A percentile compares a stretch with the other conserved stretches of the same genome.
phyloP scores from a whole-genome alignment of 2,329 filamentous ascomycete genomes.

The Venturia asperata region DNA sequence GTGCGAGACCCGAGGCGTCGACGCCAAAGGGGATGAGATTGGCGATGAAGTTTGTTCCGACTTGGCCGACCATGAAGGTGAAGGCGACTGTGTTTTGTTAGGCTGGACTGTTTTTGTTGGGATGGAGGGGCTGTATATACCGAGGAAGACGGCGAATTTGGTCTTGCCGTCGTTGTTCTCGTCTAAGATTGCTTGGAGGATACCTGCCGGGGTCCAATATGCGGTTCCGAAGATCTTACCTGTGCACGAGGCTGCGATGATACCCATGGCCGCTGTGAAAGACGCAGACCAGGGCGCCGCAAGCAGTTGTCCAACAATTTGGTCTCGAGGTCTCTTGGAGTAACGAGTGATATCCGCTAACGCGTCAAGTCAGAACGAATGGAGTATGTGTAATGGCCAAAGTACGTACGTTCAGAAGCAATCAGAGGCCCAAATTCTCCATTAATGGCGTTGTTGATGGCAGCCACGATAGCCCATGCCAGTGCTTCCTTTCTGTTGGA shows the following conservation, averaged over 20 bases:
- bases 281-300: constrained; percentile 24
- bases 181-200: not conserved
- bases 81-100: constrained; percentile 18
- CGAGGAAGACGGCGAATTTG: constrained; percentile 26
- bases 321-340: constrained; percentile 22
- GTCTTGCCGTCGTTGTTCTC: constrained; percentile 25
- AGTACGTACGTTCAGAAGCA: not conserved
- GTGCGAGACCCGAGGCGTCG: constrained; percentile 39
- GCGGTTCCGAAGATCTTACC: constrained; percentile 22
- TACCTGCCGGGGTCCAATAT: constrained; percentile 24
- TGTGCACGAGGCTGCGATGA: constrained; percentile 24
- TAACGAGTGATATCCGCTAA: constrained; percentile 23
- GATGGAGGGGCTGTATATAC: constrained; percentile 24
- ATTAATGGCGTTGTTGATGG: not conserved
- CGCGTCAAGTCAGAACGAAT: not conserved
- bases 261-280: constrained; percentile 25
- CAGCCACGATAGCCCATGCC: constrained; percentile 10
- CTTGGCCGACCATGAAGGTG: constrained; percentile 25
- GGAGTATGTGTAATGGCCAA: not conserved
- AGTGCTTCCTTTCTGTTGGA: constrained; percentile 2
- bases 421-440: not conserved
- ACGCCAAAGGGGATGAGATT: constrained; percentile 27
- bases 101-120: not conserved
- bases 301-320: constrained; percentile 23
- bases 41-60: constrained; percentile 21